Conservation (phyloP, 139 green algal genomes). For the Closterium sp. region DNA sequence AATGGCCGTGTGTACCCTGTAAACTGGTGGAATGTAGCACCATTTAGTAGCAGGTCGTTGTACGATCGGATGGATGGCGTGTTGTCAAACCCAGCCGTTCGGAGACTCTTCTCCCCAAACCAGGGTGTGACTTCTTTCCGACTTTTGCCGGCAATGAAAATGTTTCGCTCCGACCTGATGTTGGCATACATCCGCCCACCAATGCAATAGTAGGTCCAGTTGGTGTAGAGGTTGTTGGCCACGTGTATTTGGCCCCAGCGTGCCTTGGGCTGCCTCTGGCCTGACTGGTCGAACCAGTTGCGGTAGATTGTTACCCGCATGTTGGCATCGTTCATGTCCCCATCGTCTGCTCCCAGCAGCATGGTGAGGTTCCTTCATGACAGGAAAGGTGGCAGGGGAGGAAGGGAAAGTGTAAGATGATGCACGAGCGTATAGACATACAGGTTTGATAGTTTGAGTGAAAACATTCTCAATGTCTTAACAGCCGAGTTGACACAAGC, state of each 20-base stretch:
- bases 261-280: not conserved
- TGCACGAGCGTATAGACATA: no score
- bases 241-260: not conserved
- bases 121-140: not conserved
- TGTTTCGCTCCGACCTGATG: constrained; percentile 2
- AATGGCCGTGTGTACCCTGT: not conserved
- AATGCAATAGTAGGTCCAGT: not conserved
- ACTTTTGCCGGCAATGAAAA: not conserved
- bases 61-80: not conserved
- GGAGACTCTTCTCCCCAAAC: not conserved
- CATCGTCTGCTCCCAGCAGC: constrained; percentile 7
- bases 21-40: constrained; percentile 6
- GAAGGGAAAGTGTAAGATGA: not conserved
- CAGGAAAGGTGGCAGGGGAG: not conserved
- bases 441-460: no score
- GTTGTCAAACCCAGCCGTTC: not conserved
- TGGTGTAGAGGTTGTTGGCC: constrained; percentile 11
- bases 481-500: not conserved
- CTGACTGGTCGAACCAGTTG: constrained; percentile 7
- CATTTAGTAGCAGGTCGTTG: constrained; percentile 6
- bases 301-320: constrained; percentile 1
- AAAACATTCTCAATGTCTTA: not conserved
- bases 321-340: not conserved
- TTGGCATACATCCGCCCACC: constrained; percentile 1
- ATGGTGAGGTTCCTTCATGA: not conserved